Base-by-base conservation (phyloP, 768 basidiomycete genomes). In the Boletus rubescentipes region DNA sequence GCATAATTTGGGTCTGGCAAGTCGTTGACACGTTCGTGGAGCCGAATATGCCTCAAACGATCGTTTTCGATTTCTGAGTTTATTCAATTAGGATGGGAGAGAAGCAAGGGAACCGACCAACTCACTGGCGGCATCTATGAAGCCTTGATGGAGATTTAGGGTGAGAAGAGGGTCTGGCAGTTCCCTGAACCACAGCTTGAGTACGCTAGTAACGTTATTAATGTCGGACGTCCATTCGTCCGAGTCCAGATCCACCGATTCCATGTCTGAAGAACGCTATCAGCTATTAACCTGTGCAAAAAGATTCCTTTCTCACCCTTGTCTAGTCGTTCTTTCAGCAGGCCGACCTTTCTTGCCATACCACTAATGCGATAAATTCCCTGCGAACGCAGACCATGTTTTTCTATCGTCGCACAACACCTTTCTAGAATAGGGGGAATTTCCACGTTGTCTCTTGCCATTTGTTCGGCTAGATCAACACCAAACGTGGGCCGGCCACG, bases 1-100 rank as follows among this genome's bases (percentile, higher is more conserved):
- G 97, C 92, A 65, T 99, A 99, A 71, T 98, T 98, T n/a, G 97
- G 83, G 73, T 99, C 97, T 12, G 97, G 96, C 49, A 99, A 79
- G 60, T 98, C 96, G 64, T 99, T 99, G 42, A 99, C 94, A 42
- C 94, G 86, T 67, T 98, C 97, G 65, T 99, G 97, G 48, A 98
- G 75, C 46, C 95, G 85, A 59, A 99, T 98, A 64, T 98, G 96
- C 54, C 96, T 83, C 60, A 98, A 75, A 46, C 96, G 85, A 61
- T 97, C 95, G 65, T 96, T 97, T 50, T 98, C 97, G 58, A 90
- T 90, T 67, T 86, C 89, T 94, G 61, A 15, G n/a, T 49, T 41
- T 26, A 26, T 6, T 42, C 4, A 34, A 26, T 58, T 31, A 59
- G 44, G 14, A 40, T 18, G 30, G 1, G 20, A 46, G 12, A 15